Conservation (phyloP, 306 rosid species). For the Quercus ilex region DNA sequence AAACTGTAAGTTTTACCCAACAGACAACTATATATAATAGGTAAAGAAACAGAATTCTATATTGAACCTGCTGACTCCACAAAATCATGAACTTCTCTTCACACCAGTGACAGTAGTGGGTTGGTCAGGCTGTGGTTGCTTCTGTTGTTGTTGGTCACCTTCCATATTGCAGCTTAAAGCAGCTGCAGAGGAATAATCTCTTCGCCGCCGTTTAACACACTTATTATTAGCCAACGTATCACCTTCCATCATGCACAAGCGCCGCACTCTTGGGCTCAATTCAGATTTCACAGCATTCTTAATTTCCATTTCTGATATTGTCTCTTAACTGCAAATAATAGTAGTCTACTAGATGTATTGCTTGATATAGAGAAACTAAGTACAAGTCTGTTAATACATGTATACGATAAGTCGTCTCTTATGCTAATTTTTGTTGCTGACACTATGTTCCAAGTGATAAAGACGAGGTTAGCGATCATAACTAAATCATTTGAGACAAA, state of each 20-base stretch:
- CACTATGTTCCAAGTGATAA: slow-evolving; percentile 6
- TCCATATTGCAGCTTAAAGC: slow-evolving; percentile 25
- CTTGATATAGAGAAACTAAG: slow-evolving; percentile 11
- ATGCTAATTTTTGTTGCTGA: slow-evolving; percentile 17
- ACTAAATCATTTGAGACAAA: slow-evolving; percentile 34
- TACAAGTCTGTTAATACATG: slow-evolving; percentile 19
- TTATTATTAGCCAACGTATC: slow-evolving; percentile 30
- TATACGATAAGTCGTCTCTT: slow-evolving; percentile 26
- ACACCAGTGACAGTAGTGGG: slow-evolving; percentile 11
- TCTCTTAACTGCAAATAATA: background rate
- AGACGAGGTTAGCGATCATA: slow-evolving; percentile 43
- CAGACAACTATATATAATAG: too few species aligned
- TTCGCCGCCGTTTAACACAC: slow-evolving; percentile 50
- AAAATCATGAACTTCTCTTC: slow-evolving; percentile 47
- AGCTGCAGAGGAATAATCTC: slow-evolving; percentile 23
- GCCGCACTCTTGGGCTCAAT: slow-evolving; percentile 26
- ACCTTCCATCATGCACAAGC: slow-evolving; percentile 37
- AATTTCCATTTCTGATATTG: slow-evolving; percentile 40
- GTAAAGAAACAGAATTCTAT: background rate
- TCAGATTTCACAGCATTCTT: slow-evolving; percentile 35
- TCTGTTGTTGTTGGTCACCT: slow-evolving; percentile 10
- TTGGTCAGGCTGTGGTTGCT: slow-evolving; percentile 27
- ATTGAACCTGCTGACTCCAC: slow-evolving; percentile 41
- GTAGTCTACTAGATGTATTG: slow-evolving; percentile 7
- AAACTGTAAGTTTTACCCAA: too few species aligned